Percentiles rank a stretch among this genome's conserved stretches.
These are phyloP conservation scores for Colletotrichum cuscutae DNA, from an alignment of 2,329 filamentous ascomycete species.

Conservation along the genomic window DNA sequence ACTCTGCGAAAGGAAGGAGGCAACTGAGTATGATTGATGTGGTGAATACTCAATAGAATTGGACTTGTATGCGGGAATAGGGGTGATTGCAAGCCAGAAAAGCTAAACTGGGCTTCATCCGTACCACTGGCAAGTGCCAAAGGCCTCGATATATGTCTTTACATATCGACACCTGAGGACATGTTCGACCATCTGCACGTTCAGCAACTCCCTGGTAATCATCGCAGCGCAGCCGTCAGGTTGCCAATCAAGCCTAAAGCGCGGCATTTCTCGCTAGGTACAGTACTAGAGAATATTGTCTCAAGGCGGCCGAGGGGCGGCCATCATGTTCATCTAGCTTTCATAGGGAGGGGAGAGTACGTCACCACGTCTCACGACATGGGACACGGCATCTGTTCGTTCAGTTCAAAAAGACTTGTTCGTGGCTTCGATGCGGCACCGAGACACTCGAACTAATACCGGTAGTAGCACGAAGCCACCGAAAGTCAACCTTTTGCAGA, in stretches of 20 bases:
- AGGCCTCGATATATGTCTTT: not conserved
- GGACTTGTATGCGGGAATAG: not conserved
- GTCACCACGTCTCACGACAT: not conserved
- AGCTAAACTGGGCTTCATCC: not conserved
- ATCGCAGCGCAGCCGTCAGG: not conserved
- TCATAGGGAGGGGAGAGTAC: not conserved
- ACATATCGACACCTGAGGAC: not conserved
- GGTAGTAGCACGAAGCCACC: not conserved
- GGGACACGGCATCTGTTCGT: not conserved
- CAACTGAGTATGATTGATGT: not conserved
- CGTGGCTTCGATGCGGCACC: not conserved
- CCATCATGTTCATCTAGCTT: not conserved
- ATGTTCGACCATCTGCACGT: not conserved
- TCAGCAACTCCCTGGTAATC: not conserved
- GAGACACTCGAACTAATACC: not conserved
- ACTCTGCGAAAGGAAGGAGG: not conserved
- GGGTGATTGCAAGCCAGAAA: not conserved
- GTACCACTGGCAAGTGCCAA: not conserved
- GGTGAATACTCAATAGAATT: no score
- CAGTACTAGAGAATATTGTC: not conserved
- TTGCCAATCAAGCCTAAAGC: not conserved
- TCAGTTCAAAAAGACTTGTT: not conserved
- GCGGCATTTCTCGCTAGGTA: not conserved
- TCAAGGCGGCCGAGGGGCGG: not conserved
- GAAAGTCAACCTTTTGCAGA: not conserved